Conservation (phyloP, 179 eudicot species). For the Camellia oleifera region DNA sequence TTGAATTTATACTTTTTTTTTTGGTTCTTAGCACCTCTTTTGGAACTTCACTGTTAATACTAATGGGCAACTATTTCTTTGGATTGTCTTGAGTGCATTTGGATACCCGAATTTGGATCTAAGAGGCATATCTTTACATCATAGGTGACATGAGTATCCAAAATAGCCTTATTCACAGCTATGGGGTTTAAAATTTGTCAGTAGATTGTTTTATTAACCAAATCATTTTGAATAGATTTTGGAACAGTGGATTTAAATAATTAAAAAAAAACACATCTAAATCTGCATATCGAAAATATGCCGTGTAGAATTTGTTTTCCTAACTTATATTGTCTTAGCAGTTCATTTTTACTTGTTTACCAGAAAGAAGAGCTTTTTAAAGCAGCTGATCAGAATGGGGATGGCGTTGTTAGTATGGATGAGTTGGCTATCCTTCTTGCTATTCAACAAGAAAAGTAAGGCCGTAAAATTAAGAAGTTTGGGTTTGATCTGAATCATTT, state of each 20-base stretch:
- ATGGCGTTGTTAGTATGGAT: constrained; percentile 84
- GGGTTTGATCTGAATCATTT: not conserved
- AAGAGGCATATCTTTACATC: not conserved
- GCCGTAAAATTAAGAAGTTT: constrained; percentile 2
- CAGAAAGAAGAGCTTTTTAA: constrained; percentile 94
- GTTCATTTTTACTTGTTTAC: constrained; percentile 13
- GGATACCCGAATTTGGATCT: constrained; percentile 1
- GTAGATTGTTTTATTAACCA: not conserved
- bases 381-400: constrained; percentile 81
- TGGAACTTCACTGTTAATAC: not conserved
- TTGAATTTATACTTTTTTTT: not conserved
- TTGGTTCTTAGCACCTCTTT: not conserved
- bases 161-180: not conserved
- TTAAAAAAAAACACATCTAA: not conserved
- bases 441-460: constrained; percentile 80
- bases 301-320: not conserved
- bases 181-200: not conserved
- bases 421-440: constrained; percentile 91
- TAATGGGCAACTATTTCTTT: not conserved
- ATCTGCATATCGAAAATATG: not conserved
- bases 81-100: not conserved
- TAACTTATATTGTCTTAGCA: not conserved
- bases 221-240: not conserved
- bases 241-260: not conserved
- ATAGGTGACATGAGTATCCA: not conserved